Evolutionary conservation across 2,329 filamentous ascomycete genomes (phyloP).

Genomic region (Domatiomyces globalis): DNA sequence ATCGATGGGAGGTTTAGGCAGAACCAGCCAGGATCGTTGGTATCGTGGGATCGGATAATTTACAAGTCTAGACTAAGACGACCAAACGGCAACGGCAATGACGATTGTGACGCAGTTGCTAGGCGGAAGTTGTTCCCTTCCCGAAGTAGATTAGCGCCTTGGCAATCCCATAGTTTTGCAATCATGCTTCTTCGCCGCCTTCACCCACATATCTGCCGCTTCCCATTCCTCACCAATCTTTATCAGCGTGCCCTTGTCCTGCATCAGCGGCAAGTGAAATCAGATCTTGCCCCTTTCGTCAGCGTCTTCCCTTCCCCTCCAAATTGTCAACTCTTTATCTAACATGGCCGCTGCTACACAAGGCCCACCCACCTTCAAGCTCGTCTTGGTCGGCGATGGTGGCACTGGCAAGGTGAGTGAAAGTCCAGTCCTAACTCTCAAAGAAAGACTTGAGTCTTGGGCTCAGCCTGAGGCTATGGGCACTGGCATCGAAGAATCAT

Average conservation of each 20-base stretch:
- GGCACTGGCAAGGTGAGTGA: slow-evolving; percentile 90
- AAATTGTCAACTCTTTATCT: not conserved
- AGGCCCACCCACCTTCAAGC: slow-evolving; percentile 80
- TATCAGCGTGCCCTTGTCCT: too few relatives aligned
- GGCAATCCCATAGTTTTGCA: not conserved
- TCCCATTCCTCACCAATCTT: not conserved
- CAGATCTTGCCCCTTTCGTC: not conserved
- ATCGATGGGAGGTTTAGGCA: too few relatives aligned
- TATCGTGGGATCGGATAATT: not conserved
- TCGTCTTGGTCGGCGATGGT: slow-evolving; percentile 97
- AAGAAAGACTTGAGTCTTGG: not conserved
- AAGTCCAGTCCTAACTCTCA: not conserved
- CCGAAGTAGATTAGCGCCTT: not conserved
- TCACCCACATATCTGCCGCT: not conserved
- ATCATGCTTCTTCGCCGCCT: not conserved
- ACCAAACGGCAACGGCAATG: not conserved
- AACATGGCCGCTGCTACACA: slow-evolving; percentile 48
- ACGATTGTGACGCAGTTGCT: not conserved
- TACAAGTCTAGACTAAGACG: not conserved
- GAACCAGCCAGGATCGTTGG: too few relatives aligned
- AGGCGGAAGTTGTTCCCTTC: not conserved
- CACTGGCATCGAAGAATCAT: not conserved
- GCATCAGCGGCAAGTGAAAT: not conserved
- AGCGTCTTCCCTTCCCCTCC: not conserved
- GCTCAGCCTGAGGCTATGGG: not conserved